These are phyloP conservation scores for Tuber indicum DNA, from an alignment of 495 filamentous ascomycete species.

Conservation along the genomic window DNA sequence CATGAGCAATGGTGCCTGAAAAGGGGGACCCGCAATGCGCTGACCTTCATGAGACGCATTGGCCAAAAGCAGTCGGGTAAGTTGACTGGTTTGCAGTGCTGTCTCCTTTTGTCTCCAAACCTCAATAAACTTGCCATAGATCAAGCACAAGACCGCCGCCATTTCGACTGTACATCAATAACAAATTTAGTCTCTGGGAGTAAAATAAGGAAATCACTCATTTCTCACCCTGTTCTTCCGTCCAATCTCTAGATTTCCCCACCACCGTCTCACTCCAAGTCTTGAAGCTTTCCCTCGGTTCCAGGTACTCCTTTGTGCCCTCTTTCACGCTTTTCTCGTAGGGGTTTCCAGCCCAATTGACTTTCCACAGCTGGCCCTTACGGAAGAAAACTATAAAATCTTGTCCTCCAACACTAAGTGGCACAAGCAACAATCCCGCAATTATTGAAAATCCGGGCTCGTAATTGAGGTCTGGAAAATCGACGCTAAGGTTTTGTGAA, in stretches of 20 bases:
- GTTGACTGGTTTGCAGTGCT: conserved; percentile 69
- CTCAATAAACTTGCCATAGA: conserved; percentile 75
- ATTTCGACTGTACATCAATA: conserved; percentile 56
- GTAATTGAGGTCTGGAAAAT: conserved; percentile 80
- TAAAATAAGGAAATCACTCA: not conserved
- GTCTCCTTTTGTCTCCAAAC: conserved; percentile 92
- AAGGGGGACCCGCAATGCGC: not conserved
- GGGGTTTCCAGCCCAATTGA: conserved; percentile 80
- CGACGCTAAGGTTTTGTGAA: conserved; percentile 66
- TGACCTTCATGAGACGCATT: conserved; percentile 79
- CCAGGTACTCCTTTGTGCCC: conserved; percentile 63
- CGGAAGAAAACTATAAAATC: conserved; percentile 95
- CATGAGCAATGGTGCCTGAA: not conserved
- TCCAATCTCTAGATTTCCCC: conserved; percentile 69
- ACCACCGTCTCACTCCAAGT: conserved; percentile 70
- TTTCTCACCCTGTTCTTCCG: conserved; percentile 52
- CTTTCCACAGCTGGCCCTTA: conserved; percentile 55
- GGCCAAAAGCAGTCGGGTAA: conserved; percentile 73
- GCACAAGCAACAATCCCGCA: conserved; percentile 77
- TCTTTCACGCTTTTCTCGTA: conserved; percentile 69
- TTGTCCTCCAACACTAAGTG: conserved; percentile 64
- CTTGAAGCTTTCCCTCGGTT: conserved; percentile 71
- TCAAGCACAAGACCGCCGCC: conserved; percentile 78
- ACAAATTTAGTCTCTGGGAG: not conserved
- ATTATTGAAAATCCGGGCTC: conserved; percentile 71